phyloP scores from a whole-genome alignment of 441 rosid species.

The Populus hybrid region DNA sequence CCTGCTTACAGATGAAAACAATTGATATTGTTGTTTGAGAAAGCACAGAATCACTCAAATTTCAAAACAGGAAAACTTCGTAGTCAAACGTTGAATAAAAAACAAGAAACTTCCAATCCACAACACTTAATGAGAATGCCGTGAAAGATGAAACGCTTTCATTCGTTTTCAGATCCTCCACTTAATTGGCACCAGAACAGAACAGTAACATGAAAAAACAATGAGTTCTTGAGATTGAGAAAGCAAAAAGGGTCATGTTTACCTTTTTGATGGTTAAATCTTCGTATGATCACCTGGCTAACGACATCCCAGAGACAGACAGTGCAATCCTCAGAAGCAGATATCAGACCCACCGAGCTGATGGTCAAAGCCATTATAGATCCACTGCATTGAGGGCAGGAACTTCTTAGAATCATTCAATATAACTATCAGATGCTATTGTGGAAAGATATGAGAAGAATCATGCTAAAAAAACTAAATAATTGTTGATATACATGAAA shows the following conservation, averaged over 20 bases:
- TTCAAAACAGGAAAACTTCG: background rate
- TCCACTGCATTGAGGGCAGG: conserved; percentile 30
- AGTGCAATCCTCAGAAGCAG: conserved; percentile 50
- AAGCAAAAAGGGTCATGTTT: background rate
- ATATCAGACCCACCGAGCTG: conserved; percentile 35
- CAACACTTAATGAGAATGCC: background rate
- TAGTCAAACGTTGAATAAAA: background rate
- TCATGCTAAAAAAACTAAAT: too few species aligned
- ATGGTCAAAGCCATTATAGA: conserved; percentile 44
- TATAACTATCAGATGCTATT: background rate
- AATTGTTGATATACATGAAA: background rate
- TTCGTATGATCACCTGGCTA: conserved; percentile 22
- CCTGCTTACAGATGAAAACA: conserved; percentile 32
- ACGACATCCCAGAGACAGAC: conserved; percentile 49
- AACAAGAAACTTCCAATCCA: background rate
- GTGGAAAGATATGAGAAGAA: background rate
- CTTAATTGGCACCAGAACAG: background rate
- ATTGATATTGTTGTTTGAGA: background rate
- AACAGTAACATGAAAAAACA: background rate
- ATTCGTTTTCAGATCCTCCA: background rate
- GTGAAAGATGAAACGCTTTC: background rate
- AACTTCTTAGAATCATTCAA: conserved; percentile 7
- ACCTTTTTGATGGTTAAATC: conserved; percentile 46
- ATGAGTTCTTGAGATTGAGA: background rate
- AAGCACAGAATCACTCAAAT: background rate